Conservation (phyloP, 108 stramenopile species). For the Cyclotella atomus region DNA sequence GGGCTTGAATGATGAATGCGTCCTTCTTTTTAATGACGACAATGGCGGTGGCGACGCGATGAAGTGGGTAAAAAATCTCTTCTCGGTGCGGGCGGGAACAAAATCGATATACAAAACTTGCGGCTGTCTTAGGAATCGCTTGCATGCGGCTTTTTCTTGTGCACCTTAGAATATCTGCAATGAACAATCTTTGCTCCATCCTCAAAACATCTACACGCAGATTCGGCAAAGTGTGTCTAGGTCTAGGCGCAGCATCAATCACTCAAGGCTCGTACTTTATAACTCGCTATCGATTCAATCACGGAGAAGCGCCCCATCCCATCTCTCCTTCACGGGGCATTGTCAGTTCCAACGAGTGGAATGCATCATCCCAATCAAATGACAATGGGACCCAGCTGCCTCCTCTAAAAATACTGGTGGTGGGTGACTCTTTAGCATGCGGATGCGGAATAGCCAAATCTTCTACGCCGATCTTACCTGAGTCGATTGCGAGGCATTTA, state of each 20-base stretch:
- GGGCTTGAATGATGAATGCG: no score
- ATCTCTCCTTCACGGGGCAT: background rate
- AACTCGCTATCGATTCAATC: slow-evolving; percentile 2
- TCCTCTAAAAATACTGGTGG: slow-evolving; percentile 62
- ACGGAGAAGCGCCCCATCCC: slow-evolving; percentile 14
- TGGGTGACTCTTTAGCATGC: slow-evolving; percentile 74
- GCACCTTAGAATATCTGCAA: no score
- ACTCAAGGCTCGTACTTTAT: slow-evolving; percentile 5
- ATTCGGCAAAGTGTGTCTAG: slow-evolving; percentile 1
- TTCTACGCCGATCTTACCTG: slow-evolving; percentile 60
- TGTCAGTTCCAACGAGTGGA: background rate
- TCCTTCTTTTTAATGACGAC: no score
- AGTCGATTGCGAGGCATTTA: slow-evolving; percentile 60
- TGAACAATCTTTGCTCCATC: background rate
- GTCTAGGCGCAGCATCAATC: background rate
- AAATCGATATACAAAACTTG: no score
- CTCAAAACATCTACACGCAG: background rate
- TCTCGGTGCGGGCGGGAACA: no score
- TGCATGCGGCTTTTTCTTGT: no score
- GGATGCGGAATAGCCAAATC: slow-evolving; percentile 64
- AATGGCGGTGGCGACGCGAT: no score
- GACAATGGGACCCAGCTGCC: background rate
- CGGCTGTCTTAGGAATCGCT: no score
- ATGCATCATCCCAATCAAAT: background rate
- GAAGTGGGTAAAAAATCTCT: no score